Evolutionary conservation across 2,329 filamentous ascomycete species (phyloP), one percentile per base, ranked within the genome.

Genomic region (Apiospora hydei): DNA sequence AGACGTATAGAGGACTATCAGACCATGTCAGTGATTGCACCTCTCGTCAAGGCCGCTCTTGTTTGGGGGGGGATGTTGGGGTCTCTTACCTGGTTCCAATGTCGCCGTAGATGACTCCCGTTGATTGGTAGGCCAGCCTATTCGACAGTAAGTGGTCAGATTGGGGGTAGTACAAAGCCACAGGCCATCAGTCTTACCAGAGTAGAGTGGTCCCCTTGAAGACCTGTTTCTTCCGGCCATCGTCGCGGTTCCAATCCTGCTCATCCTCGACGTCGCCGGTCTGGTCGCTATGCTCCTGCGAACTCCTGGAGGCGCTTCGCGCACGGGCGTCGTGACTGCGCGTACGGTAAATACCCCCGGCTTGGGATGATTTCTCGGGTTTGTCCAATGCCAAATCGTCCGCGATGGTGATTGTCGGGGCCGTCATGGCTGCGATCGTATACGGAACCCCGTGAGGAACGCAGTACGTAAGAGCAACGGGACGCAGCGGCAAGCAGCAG

Each of bases 61-160:
- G 41, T n/a, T 44, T n/a, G 3, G 10, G 13, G 43, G 14, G 4
- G n/a, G 16, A 4, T 4, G 16, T 18, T 14, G 66, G 41, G 2
- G 70, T 68, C 30, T 70, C 71, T 46, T 66, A 80, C 79, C 77
- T 78, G 26, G 85, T 87, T 71, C 90, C 91, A 77, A 93, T 92
- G 75, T 93, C 91, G 34, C 91, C 91, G 73, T 93, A 93, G 69
- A 93, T 92, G 53, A 91, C 89, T 69, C 91, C 91, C 43, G 87
- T 88, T 3, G 87, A 89, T 80, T 92, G 90, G 77, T 91, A 92
- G 34, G 90, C 87, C 61, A 91, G 84, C 86, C 88, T 82, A 73
- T 18, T 70, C 41, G 46, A 26, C 30, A 14, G 34, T 6, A 38
- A 38, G 34, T 13, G 34, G 34, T 64, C 34, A 64, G 34, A 64